Percentiles rank a stretch among this genome's conserved stretches.
phyloP scores from a whole-genome alignment of 2,329 filamentous ascomycete genomes.

The Emericellopsis cladophorae region DNA sequence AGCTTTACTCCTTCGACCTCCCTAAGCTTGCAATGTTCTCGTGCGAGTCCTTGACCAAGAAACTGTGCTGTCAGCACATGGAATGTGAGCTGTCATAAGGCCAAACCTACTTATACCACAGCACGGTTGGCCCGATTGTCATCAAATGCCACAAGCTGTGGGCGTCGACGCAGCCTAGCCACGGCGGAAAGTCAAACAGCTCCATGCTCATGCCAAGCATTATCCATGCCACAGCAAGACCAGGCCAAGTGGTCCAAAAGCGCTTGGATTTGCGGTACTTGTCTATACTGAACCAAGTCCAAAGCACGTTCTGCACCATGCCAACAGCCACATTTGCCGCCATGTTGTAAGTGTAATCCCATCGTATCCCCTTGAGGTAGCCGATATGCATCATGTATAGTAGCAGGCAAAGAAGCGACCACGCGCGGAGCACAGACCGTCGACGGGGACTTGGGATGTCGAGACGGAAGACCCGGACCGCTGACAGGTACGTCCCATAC shows the following conservation, averaged over 20 bases:
- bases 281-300: slow-evolving; percentile 71
- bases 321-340: slow-evolving; percentile 79
- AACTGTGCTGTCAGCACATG: slow-evolving; percentile 39
- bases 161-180: slow-evolving; percentile 73
- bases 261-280: slow-evolving; percentile 61
- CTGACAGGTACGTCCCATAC: slow-evolving; percentile 80
- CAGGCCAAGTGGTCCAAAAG: slow-evolving; percentile 79
- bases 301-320: slow-evolving; percentile 67
- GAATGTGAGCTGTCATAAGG: not conserved
- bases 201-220: slow-evolving; percentile 92
- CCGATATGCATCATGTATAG: slow-evolving; percentile 67
- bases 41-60: slow-evolving; percentile 72
- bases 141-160: slow-evolving; percentile 94
- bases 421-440: slow-evolving; percentile 48
- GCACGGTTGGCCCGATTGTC: slow-evolving; percentile 73
- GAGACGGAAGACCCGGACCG: slow-evolving; percentile 71
- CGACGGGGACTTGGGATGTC: slow-evolving; percentile 40
- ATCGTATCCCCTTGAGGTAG: slow-evolving; percentile 75
- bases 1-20: slow-evolving; percentile 51
- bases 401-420: slow-evolving; percentile 59
- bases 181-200: slow-evolving; percentile 83
- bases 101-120: slow-evolving; percentile 84
- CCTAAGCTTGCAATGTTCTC: slow-evolving; percentile 62
- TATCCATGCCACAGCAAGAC: slow-evolving; percentile 83
- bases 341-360: slow-evolving; percentile 99